Evolutionary conservation across 129 eudicot genomes (phyloP), one percentile per base, ranked within the genome.

Genomic region (Apium graveolens): DNA sequence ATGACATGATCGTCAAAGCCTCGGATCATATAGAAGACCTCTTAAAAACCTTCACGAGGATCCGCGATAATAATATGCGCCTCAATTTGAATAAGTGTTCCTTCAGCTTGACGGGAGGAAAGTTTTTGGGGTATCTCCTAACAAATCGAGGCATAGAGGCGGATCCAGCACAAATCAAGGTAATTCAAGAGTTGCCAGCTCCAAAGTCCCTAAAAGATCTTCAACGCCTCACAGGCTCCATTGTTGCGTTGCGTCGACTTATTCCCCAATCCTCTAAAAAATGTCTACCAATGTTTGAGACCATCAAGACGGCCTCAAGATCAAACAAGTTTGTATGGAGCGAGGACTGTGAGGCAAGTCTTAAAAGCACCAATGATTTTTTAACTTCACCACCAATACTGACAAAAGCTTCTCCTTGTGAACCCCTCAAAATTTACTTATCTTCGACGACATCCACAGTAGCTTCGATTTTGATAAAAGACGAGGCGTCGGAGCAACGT

Each of bases 281-380:
- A 43, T 43, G 12, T 11, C 46, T 43, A 2, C 46, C 14, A 0
- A 9, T 43, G 3, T 11, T 43, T 11, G 13, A 8, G 13, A 14
- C 0, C 1, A 43, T 43, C 7, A 51, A 51, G 18, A 17, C 0
- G 0, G 7, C n/a, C 0, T 51, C 60, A 0, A 0, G 5, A 4
- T 13, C 24, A 14, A 49, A 49, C 2, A 14, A 49, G 4, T 35
- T 35, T 4, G 3, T 49, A 2, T 49, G 57, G 57, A 49, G 4
- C 0, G 21, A 49, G 3, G 57, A 49, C 0, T 49, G 57, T 5
- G 17, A 49, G 16, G 1, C 14, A 0, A 49, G 1, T 5, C 5
- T 49, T 0, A 24, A 49, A 14, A 4, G 12, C 17, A 14, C 16
- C 21, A 49, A 49, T 14, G 1, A 4, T 1, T 49, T 49, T 0